phyloP scores from a whole-genome alignment of 495 filamentous ascomycete genomes.

The Penicillium fimorum region DNA sequence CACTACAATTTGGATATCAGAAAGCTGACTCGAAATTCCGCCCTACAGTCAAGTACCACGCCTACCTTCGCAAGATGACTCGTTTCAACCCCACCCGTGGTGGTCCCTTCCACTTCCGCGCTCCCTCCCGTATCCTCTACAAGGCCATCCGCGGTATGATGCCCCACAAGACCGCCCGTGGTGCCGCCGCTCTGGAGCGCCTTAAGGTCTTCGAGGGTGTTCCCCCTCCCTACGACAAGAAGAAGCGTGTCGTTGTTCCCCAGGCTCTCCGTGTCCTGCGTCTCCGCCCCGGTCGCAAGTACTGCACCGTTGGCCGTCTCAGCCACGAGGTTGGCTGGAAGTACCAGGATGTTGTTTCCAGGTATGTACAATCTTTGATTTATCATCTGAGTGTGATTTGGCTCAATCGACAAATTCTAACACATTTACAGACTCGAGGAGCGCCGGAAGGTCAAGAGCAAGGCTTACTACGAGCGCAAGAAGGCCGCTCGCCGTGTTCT shows the following conservation, averaged over 20 bases:
- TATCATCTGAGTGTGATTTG: background rate
- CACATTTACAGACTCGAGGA: slow-evolving; percentile 78
- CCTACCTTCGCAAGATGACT: slow-evolving; percentile 99
- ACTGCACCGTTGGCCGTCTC: slow-evolving; percentile 95
- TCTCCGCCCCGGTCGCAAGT: slow-evolving; percentile 97
- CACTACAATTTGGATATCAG: background rate
- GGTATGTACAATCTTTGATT: slow-evolving; percentile 58
- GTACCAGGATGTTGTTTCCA: slow-evolving; percentile 96
- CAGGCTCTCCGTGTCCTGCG: slow-evolving; percentile 93
- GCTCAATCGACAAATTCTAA: slow-evolving; percentile 10
- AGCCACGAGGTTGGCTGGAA: slow-evolving; percentile 99
- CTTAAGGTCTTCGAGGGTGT: slow-evolving; percentile 99
- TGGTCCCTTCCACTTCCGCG: slow-evolving; percentile 99
- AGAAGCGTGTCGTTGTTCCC: slow-evolving; percentile 98
- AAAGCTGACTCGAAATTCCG: slow-evolving; percentile 37
- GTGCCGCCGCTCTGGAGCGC: slow-evolving; percentile 92
- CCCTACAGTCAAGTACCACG: slow-evolving; percentile 94
- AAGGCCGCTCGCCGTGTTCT: slow-evolving; percentile 88
- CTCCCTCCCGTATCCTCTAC: slow-evolving; percentile 98
- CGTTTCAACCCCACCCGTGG: slow-evolving; percentile 98
- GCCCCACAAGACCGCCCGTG: slow-evolving; percentile 98
- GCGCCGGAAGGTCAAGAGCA: slow-evolving; percentile 97
- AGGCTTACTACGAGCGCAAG: slow-evolving; percentile 99
- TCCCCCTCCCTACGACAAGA: slow-evolving; percentile 97
- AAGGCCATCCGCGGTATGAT: slow-evolving; percentile 99